Conservation (phyloP, 768 basidiomycete species). For the Cystoderma amianthinum region DNA sequence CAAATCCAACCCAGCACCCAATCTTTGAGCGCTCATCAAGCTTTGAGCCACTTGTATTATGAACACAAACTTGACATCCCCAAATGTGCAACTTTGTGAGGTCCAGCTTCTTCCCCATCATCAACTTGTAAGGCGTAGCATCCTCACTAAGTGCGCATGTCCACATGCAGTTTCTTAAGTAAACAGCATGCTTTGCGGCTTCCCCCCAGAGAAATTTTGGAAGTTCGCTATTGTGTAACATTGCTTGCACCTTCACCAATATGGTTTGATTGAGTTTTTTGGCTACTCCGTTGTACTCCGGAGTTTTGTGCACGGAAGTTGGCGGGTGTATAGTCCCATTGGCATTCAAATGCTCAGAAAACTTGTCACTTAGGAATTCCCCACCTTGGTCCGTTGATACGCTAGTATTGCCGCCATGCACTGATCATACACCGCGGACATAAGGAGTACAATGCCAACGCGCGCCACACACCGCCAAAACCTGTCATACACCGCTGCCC, state of each 20-base stretch:
- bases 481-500: too few species aligned
- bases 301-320: constrained; percentile 23
- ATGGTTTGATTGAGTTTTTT: constrained; percentile 19
- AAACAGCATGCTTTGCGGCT: constrained; percentile 21
- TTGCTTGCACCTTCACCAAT: constrained; percentile 14
- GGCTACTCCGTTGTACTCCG: constrained; percentile 20
- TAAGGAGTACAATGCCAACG: too few species aligned
- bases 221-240: constrained; percentile 15
- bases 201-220: constrained; percentile 25
- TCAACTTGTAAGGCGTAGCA: constrained; percentile 15
- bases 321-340: constrained; percentile 21
- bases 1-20: constrained; percentile 23
- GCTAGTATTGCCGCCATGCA: too few species aligned
- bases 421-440: too few species aligned
- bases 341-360: constrained; percentile 13
- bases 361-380: constrained; percentile 19
- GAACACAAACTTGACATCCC: constrained; percentile 21
- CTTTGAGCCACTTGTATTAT: constrained; percentile 14
- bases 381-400: constrained; percentile 21
- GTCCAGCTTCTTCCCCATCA: constrained; percentile 19
- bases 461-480: too few species aligned
- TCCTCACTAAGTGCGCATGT: constrained; percentile 14
- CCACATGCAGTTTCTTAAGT: constrained; percentile 24
- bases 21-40: constrained; percentile 12
- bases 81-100: constrained; percentile 17